Evolutionary conservation across 495 filamentous ascomycete genomes (phyloP), one percentile per base, ranked within the genome.

Genomic region (Aspergillus cristatus): DNA sequence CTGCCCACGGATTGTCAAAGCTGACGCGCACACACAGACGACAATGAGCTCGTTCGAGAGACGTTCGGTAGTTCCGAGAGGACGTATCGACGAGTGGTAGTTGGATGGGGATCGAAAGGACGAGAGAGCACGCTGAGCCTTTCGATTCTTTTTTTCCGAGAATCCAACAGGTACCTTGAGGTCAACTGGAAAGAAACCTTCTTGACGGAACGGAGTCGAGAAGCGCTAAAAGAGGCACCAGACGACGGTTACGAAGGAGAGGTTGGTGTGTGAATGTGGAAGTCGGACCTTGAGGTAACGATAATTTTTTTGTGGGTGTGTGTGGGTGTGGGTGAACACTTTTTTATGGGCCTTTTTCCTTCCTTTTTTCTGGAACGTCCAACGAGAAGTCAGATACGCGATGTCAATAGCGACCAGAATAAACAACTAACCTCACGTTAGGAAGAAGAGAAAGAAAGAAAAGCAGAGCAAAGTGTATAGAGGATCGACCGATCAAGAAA

Each of bases 191-290:
- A n/a, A n/a, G n/a, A n/a, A n/a, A n/a, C n/a, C n/a, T 43, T 40
- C 41, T 54, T 49, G 43, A 24, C n/a, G 35, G 40, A 42, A 31
- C 31, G 45, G 46, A 36, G 45, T 10, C 33, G 37, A 38, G n/a
- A 43, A 34, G 28, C 44, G 37, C 26, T 37, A 51, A 48, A 48
- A 55, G 28, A 52, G 45, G 43, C 46, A 52, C 46, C 48, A 53
- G 50, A 46, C 29, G 46, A 49, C 28, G 35, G 37, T 32, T 33
- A 41, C 32, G 18, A 16, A 43, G 11, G 28, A 30, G 28, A 30
- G 12, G 28, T 5, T 30, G 10, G 39, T 34, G 16, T 26, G 17
- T 35, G 33, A 11, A 18, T 7, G 22, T 13, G 18, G 20, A 7
- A 7, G 30, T 8, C 7, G 15, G 16, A 26, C 7, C 33, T 40